phyloP scores from a whole-genome alignment of 2,329 filamentous ascomycete genomes.

The Aspergillus ustus region DNA sequence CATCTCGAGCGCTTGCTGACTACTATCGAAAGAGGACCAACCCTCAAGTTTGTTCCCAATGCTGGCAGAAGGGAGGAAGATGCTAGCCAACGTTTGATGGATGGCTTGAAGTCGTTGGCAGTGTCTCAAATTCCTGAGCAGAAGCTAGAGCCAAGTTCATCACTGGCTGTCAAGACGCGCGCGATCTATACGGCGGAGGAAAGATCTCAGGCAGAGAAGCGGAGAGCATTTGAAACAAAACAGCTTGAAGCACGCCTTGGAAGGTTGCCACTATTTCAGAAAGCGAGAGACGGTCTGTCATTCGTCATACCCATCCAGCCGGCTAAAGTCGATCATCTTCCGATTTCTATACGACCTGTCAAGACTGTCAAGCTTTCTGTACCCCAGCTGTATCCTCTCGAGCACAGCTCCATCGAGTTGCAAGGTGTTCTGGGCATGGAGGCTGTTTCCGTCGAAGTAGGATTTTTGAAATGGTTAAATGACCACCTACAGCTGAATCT shows the following conservation, averaged over 20 bases:
- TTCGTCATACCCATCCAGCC: slow-evolving; percentile 75
- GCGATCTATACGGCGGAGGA: slow-evolving; percentile 63
- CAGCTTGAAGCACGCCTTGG: slow-evolving; percentile 78
- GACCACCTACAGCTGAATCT: slow-evolving; percentile 66
- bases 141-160: neutral
- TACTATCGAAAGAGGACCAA: slow-evolving; percentile 71
- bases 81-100: slow-evolving; percentile 14
- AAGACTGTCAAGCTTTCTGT: slow-evolving; percentile 71
- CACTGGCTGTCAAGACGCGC: slow-evolving; percentile 39
- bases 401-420: slow-evolving; percentile 68
- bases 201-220: slow-evolving; percentile 64
- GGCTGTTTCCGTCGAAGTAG: slow-evolving; percentile 66
- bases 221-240: slow-evolving; percentile 67
- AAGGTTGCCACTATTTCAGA: slow-evolving; percentile 68
- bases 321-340: slow-evolving; percentile 63
- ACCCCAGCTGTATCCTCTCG: slow-evolving; percentile 72
- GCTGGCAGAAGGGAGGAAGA: slow-evolving; percentile 47
- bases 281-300: slow-evolving; percentile 69
- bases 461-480: slow-evolving; percentile 65
- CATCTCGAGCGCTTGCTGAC: slow-evolving; percentile 72
- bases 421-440: slow-evolving; percentile 65
- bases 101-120: slow-evolving; percentile 15
- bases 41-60: slow-evolving; percentile 70
- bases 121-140: neutral
- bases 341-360: slow-evolving; percentile 63